Conservation (phyloP, 495 filamentous ascomycete genomes). For the Penicillium ochrochloron region DNA sequence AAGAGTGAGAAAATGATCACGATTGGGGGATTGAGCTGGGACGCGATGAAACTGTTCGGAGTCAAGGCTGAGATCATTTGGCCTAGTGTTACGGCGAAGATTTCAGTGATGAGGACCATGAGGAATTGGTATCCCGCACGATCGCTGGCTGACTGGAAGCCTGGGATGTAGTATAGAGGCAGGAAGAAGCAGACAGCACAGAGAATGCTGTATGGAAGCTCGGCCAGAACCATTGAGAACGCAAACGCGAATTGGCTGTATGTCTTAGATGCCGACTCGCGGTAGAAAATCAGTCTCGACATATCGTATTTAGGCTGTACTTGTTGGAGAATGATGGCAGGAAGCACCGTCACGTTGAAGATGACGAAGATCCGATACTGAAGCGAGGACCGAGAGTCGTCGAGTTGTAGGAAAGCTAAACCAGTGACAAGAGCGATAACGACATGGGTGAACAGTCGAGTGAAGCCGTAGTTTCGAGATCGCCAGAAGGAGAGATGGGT, state of each 20-base stretch:
- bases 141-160: conserved; percentile 55
- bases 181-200: conserved; percentile 77
- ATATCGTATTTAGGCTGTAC: conserved; percentile 79
- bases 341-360: conserved; percentile 79
- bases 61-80: conserved; percentile 72
- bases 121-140: conserved; percentile 83
- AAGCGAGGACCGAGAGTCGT: conserved; percentile 67
- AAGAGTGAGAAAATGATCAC: conserved; percentile 81
- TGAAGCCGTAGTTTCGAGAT: conserved; percentile 76
- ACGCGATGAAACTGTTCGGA: conserved; percentile 70
- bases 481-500: conserved; percentile 74
- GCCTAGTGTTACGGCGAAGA: conserved; percentile 75
- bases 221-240: conserved; percentile 70
- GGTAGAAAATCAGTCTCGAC: conserved; percentile 76
- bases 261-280: conserved; percentile 77
- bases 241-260: conserved; percentile 77
- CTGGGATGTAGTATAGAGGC: conserved; percentile 75
- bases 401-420: conserved; percentile 70
- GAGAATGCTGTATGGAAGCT: conserved; percentile 75
- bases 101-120: conserved; percentile 76
- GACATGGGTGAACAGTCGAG: conserved; percentile 76
- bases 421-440: conserved; percentile 75
- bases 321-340: conserved; percentile 75
- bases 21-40: conserved; percentile 76
- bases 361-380: conserved; percentile 84